Percentiles rank a stretch among this genome's conserved stretches.
These are phyloP conservation scores for Beauveria sp. DNA, from an alignment of 2,329 filamentous ascomycete genomes.

Conservation along the genomic window DNA sequence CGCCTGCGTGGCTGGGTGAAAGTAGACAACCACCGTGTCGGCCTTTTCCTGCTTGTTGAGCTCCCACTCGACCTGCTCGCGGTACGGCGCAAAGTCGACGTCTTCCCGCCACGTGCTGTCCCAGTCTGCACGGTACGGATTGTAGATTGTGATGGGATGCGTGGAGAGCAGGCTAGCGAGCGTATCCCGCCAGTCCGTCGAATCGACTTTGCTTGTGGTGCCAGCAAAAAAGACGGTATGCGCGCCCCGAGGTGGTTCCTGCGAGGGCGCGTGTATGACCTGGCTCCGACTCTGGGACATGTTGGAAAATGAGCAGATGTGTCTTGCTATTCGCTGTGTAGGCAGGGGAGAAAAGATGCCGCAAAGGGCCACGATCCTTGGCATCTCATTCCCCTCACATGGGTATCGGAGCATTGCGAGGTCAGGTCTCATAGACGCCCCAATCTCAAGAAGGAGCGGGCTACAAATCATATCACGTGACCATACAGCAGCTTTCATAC, in stretches of 20 bases:
- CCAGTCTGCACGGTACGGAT: slow-evolving; percentile 48
- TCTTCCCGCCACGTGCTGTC: slow-evolving; percentile 41
- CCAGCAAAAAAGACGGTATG: slow-evolving; percentile 49
- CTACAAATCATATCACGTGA: too few species aligned
- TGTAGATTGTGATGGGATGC: slow-evolving; percentile 43
- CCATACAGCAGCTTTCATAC: too few species aligned
- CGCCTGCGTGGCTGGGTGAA: slow-evolving; percentile 41
- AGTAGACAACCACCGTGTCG: slow-evolving; percentile 46
- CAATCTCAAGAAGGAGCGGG: too few species aligned
- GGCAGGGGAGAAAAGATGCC: not conserved
- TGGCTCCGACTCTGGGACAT: slow-evolving; percentile 15
- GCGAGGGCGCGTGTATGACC: slow-evolving; percentile 23
- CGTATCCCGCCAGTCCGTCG: slow-evolving; percentile 39
- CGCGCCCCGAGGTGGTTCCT: slow-evolving; percentile 10
- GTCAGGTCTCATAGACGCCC: too few species aligned
- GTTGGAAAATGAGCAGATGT: not conserved
- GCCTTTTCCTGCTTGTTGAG: slow-evolving; percentile 41
- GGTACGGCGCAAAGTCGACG: slow-evolving; percentile 33
- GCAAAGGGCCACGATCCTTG: not conserved
- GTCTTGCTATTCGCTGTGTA: not conserved
- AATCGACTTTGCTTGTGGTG: slow-evolving; percentile 34
- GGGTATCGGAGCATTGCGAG: not conserved
- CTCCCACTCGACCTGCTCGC: slow-evolving; percentile 51
- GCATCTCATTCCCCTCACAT: not conserved
- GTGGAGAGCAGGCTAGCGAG: slow-evolving; percentile 32